Evolutionary conservation across 1,284 basidiomycete species (phyloP).

Genomic region (Rhodotorula sp.): DNA sequence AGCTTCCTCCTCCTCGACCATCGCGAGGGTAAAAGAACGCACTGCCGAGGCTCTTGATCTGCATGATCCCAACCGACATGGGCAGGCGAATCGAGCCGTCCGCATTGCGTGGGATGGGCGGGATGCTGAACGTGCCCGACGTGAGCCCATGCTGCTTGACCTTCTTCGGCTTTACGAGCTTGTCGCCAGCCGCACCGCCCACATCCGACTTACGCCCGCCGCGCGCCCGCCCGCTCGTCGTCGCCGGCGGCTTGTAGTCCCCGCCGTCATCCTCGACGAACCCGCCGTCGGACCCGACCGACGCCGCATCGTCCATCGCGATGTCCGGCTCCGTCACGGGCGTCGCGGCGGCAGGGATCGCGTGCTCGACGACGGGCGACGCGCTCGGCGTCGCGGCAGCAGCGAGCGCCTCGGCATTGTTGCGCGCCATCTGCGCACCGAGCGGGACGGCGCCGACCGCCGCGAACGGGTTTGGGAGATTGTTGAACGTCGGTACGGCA

Average conservation of each 20-base stretch:
- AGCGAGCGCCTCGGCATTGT: conserved; percentile 26
- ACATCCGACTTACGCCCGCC: conserved; percentile 3
- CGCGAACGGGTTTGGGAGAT: conserved; percentile 40
- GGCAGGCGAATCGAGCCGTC: conserved; percentile 67
- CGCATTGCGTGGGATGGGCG: conserved; percentile 68
- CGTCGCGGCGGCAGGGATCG: neutral
- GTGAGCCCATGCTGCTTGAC: conserved; percentile 75
- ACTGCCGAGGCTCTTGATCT: conserved; percentile 67
- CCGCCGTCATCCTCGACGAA: conserved; percentile 16
- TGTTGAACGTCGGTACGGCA: neutral
- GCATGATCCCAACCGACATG: conserved; percentile 77
- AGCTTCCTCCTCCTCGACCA: neutral
- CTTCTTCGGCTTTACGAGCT: conserved; percentile 62
- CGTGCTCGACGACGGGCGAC: neutral
- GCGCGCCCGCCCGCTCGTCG: neutral
- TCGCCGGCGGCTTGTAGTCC: conserved; percentile 19
- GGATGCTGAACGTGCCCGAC: conserved; percentile 70
- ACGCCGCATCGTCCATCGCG: conserved; percentile 10
- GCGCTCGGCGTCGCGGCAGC: neutral
- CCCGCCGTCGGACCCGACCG: conserved; percentile 1
- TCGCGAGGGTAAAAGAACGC: conserved; percentile 38
- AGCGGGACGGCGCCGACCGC: conserved; percentile 21
- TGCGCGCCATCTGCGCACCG: conserved; percentile 20
- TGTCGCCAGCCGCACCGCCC: conserved; percentile 45
- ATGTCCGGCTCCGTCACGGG: neutral